Evolutionary conservation across 805 yeast species (phyloP), one percentile per base, ranked within the genome.

Genomic region (Sugiyamaella chiloensis): DNA sequence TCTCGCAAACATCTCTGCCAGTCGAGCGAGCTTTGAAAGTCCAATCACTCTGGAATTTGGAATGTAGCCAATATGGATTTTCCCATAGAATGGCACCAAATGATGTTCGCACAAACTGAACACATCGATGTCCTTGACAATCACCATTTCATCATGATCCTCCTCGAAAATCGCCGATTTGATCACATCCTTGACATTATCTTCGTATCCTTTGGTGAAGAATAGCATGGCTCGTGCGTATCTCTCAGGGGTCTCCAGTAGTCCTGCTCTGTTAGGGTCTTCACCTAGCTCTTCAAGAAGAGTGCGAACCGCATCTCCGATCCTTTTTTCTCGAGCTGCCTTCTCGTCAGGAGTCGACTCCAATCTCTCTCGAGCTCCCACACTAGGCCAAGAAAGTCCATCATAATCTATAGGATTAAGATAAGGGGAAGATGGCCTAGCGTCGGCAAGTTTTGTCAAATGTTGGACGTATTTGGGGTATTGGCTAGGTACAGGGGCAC

Each of bases 121-220:
- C 46, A 93, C 79, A 58, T 88, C 96, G 49, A 93, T 93, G 66
- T 93, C 97, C 62, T 91, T 78, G 21, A 93, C 99, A 54, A 93
- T 90, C 41, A 93, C 98, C 98, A 93, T 93, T 64, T 93, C 99
- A 65, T 93, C 98, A 64, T 93, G 99, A 64, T 93, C 96, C 65
- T 93, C 98, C 65, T 93, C 97, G 59, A 93, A 93, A 5, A 93
- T 95, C 0, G 99, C 99, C 52, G 90, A 76, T 60, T 93, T 91
- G 61, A 93, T 85, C 23, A 89, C 96, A 62, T 87, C 96, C 53
- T 87, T 76, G 51, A 93, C 85, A 64, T 89, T 90, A 57, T 90
- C 96, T 67, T 91, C 96, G 63, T 93, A 93, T 19, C 99, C 99
- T 64, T 88, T 87, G 17, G 99, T 93, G 73, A 93, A 88, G 61